These are phyloP conservation scores for Trypanosomatidae sp. DNA, from an alignment of 208 protist genomes.

Conservation along the genomic window DNA sequence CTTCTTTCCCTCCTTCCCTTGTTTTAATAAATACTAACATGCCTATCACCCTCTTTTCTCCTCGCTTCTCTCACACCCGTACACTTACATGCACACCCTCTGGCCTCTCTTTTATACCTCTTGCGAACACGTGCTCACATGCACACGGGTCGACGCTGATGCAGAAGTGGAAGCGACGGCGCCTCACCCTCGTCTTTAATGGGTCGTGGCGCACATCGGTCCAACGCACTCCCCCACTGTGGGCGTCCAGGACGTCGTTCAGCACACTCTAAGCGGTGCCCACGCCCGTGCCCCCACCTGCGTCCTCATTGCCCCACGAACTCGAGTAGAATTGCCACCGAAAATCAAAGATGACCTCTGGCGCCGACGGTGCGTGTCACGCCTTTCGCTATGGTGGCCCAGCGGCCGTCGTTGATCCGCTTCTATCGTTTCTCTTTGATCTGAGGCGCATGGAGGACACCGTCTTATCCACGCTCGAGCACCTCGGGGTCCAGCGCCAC, in stretches of 20 bases:
- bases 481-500: conserved; percentile 32
- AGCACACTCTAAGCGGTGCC: background rate
- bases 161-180: background rate
- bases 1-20: conserved; percentile 10
- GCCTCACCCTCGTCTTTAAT: background rate
- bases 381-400: conserved; percentile 45
- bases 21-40: background rate
- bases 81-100: background rate
- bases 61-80: background rate
- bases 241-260: background rate
- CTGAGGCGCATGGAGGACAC: conserved; percentile 48
- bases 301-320: background rate
- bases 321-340: background rate
- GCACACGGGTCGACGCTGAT: background rate
- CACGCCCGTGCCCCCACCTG: background rate
- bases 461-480: conserved; percentile 31
- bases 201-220: background rate
- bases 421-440: conserved; percentile 62
- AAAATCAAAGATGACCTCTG: background rate
- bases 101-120: background rate
- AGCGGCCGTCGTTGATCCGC: conserved; percentile 55
- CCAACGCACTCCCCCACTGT: background rate
- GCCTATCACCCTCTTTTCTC: background rate
- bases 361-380: background rate
- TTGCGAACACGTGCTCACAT: background rate